A percentile compares a stretch with the other conserved stretches of the same genome.
These are phyloP conservation scores for Quercus dentata DNA, from an alignment of 306 rosid genomes.

Conservation along the genomic window DNA sequence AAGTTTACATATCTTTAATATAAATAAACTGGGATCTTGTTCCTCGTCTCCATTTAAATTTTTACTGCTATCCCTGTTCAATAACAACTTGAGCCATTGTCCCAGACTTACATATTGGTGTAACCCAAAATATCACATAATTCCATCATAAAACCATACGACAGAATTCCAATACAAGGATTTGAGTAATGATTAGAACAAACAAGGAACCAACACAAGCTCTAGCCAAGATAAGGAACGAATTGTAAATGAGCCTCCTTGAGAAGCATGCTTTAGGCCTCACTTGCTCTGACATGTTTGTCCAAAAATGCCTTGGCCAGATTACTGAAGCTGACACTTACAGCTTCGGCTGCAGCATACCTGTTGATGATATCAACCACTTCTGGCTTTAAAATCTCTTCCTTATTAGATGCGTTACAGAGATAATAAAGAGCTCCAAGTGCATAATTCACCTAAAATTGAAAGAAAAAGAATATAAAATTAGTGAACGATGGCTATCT, in stretches of 20 bases:
- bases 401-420: conserved; percentile 55
- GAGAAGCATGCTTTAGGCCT: conserved; percentile 1
- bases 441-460: conserved; percentile 69
- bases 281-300: conserved; percentile 43
- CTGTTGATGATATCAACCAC: conserved; percentile 69
- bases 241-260: background rate
- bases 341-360: conserved; percentile 73
- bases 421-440: conserved; percentile 74
- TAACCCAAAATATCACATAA: too few relatives aligned
- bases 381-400: conserved; percentile 79
- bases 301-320: conserved; percentile 78
- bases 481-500: background rate
- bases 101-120: too few relatives aligned
- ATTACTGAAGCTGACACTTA: conserved; percentile 72
- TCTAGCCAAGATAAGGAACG: background rate
- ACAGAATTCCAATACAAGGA: background rate
- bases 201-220: background rate
- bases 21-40: too few relatives aligned
- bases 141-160: too few relatives aligned
- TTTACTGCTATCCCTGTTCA: too few relatives aligned
- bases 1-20: too few relatives aligned
- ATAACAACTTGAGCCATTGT: too few relatives aligned
- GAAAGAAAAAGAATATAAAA: background rate
- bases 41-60: too few relatives aligned
- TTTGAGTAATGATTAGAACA: background rate